Percentiles rank a stretch among this genome's conserved stretches.
Conservation (phyloP, 2,329 filamentous ascomycete genomes). For the Fusarium siculi region DNA sequence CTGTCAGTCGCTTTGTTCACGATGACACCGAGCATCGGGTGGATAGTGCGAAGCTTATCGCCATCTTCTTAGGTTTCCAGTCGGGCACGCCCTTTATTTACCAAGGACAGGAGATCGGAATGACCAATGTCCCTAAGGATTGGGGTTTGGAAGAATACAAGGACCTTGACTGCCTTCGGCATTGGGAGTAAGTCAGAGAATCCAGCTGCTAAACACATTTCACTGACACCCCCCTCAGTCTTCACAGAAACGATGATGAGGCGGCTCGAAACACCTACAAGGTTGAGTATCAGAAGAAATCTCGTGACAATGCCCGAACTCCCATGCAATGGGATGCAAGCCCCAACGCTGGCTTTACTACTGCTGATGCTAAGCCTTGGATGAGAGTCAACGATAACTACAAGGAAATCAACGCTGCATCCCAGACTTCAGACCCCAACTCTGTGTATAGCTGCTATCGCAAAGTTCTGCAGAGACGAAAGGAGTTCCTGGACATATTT, state of each 20-base stretch:
- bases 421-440: slow-evolving; percentile 58
- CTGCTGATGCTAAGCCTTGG: slow-evolving; percentile 66
- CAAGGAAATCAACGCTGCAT: slow-evolving; percentile 68
- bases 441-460: slow-evolving; percentile 73
- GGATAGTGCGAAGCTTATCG: slow-evolving; percentile 68
- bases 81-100: slow-evolving; percentile 75
- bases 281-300: slow-evolving; percentile 65
- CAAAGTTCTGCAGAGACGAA: slow-evolving; percentile 67
- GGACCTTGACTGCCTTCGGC: slow-evolving; percentile 70
- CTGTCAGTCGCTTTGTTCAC: slow-evolving; percentile 65
- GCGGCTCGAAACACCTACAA: slow-evolving; percentile 51
- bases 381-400: slow-evolving; percentile 76
- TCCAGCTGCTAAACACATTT: neutral
- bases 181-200: slow-evolving; percentile 54
- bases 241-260: slow-evolving; percentile 53
- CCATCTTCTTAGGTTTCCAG: slow-evolving; percentile 66
- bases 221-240: slow-evolving; percentile 37
- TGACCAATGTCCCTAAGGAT: slow-evolving; percentile 69
- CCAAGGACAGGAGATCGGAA: slow-evolving; percentile 76
- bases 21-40: slow-evolving; percentile 61
- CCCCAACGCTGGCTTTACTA: slow-evolving; percentile 73
- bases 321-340: slow-evolving; percentile 77
- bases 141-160: slow-evolving; percentile 75
- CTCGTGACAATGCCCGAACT: slow-evolving; percentile 75
- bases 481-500: slow-evolving; percentile 69